These are phyloP conservation scores for Pseudozyma sp. DNA, from an alignment of 1,284 basidiomycete genomes.

Conservation along the genomic window DNA sequence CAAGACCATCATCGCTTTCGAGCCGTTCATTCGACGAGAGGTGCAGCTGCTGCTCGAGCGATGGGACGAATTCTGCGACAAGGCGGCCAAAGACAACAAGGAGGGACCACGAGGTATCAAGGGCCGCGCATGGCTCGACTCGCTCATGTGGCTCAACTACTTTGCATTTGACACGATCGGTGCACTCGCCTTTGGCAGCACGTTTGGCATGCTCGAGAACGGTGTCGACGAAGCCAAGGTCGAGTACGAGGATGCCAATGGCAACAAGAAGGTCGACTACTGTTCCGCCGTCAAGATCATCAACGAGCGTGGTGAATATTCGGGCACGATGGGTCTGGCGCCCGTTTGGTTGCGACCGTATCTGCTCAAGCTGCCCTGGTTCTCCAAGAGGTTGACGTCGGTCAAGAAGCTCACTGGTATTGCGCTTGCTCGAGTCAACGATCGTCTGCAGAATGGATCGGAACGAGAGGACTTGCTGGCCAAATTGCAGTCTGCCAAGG, in stretches of 20 bases:
- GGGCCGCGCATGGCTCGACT: constrained; percentile 70
- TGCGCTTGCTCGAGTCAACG: constrained; percentile 82
- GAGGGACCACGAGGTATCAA: constrained; percentile 55
- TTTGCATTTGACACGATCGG: constrained; percentile 77
- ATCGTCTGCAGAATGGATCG: constrained; percentile 74
- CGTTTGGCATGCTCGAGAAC: constrained; percentile 88
- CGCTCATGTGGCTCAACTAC: constrained; percentile 75
- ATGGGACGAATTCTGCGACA: constrained; percentile 60
- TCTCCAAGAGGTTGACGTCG: constrained; percentile 76
- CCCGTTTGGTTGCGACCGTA: constrained; percentile 73
- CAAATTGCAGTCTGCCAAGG: constrained; percentile 81
- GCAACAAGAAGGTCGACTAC: constrained; percentile 70
- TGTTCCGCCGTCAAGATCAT: constrained; percentile 87
- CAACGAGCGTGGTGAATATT: constrained; percentile 88
- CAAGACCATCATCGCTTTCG: constrained; percentile 59
- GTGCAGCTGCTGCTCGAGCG: constrained; percentile 59
- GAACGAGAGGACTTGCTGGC: constrained; percentile 81
- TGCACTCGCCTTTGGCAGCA: constrained; percentile 64
- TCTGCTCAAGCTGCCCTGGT: constrained; percentile 73
- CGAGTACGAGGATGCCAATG: constrained; percentile 71
- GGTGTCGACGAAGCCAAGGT: constrained; percentile 78
- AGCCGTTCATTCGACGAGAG: constrained; percentile 62
- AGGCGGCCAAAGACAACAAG: constrained; percentile 42
- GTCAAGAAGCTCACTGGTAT: constrained; percentile 75
- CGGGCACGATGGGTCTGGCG: constrained; percentile 83